These are phyloP conservation scores for Gyrodon lividus DNA, from an alignment of 768 basidiomycete species.

Conservation along the genomic window DNA sequence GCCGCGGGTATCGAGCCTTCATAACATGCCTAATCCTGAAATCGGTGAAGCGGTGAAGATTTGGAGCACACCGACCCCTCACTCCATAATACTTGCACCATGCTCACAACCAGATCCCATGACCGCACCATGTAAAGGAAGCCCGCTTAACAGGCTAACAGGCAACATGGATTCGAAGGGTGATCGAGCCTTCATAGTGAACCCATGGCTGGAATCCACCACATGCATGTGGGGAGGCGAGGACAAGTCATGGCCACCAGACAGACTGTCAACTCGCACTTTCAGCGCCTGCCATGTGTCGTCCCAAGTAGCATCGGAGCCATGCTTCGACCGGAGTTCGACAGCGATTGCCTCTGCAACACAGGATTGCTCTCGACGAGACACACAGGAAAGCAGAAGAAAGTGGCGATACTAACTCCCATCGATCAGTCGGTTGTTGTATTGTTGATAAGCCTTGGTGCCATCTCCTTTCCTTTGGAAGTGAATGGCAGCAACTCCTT, in stretches of 20 bases:
- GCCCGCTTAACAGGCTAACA: slow-evolving; percentile 23
- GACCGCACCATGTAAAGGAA: slow-evolving; percentile 29
- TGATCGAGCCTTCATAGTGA: slow-evolving; percentile 28
- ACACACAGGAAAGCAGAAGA: slow-evolving; percentile 36
- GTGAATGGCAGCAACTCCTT: slow-evolving; percentile 84
- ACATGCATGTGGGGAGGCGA: slow-evolving; percentile 22
- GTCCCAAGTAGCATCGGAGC: slow-evolving; percentile 22
- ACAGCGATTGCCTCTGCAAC: slow-evolving; percentile 21
- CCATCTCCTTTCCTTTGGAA: slow-evolving; percentile 89
- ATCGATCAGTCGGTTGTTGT: slow-evolving; percentile 99
- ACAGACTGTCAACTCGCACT: slow-evolving; percentile 30
- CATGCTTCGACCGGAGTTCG: slow-evolving; percentile 23
- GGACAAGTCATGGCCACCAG: slow-evolving; percentile 32
- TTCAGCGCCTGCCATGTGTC: slow-evolving; percentile 27
- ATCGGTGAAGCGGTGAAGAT: slow-evolving; percentile 35
- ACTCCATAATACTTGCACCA: slow-evolving; percentile 34
- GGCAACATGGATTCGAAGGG: slow-evolving; percentile 26
- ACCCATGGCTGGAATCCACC: slow-evolving; percentile 27
- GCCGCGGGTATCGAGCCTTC: slow-evolving; percentile 22
- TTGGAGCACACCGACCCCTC: slow-evolving; percentile 29
- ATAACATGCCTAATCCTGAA: slow-evolving; percentile 31
- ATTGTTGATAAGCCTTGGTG: slow-evolving; percentile 87
- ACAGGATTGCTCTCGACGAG: slow-evolving; percentile 19
- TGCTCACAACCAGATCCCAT: slow-evolving; percentile 31
- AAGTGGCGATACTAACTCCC: slow-evolving; percentile 93